These are phyloP conservation scores for Castanea sativa DNA, from an alignment of 306 rosid species.

Conservation along the genomic window DNA sequence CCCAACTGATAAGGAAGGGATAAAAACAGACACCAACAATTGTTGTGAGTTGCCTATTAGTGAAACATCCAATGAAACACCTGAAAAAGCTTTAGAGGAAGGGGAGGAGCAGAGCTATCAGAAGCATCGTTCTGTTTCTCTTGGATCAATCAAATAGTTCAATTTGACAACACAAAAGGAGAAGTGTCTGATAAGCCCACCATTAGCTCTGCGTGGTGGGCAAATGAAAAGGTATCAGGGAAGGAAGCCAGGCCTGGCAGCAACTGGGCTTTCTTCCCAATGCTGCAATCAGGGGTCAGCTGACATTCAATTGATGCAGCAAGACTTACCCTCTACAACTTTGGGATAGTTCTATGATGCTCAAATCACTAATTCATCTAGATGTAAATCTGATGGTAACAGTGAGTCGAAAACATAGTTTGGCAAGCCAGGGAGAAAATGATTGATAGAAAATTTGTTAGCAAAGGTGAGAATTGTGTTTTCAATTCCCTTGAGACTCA, in stretches of 20 bases:
- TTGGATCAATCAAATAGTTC: conserved; percentile 75
- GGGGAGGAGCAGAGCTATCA: conserved; percentile 52
- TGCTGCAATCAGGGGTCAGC: conserved; percentile 66
- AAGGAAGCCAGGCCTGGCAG: conserved; percentile 60
- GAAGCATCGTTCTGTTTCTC: conserved; percentile 60
- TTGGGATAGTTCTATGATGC: conserved; percentile 23
- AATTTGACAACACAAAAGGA: conserved; percentile 72
- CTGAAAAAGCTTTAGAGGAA: conserved; percentile 37
- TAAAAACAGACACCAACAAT: conserved; percentile 29
- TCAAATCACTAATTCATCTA: conserved; percentile 30
- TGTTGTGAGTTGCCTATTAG: conserved; percentile 31
- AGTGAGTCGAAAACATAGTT: conserved; percentile 27
- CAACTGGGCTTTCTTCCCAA: conserved; percentile 81
- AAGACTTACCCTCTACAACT: conserved; percentile 35
- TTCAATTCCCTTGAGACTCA: conserved; percentile 31
- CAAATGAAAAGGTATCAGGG: conserved; percentile 49
- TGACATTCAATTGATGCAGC: conserved; percentile 33
- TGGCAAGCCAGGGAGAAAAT: conserved; percentile 29
- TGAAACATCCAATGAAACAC: conserved; percentile 37
- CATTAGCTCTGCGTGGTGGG: conserved; percentile 80
- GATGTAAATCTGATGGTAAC: conserved; percentile 45
- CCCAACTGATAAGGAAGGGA: conserved; percentile 37
- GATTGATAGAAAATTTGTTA: conserved; percentile 30
- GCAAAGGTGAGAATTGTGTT: conserved; percentile 30
- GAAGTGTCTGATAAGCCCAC: conserved; percentile 46